phyloP scores from a whole-genome alignment of 208 protist genomes.

The Trypanosoma theileri region DNA sequence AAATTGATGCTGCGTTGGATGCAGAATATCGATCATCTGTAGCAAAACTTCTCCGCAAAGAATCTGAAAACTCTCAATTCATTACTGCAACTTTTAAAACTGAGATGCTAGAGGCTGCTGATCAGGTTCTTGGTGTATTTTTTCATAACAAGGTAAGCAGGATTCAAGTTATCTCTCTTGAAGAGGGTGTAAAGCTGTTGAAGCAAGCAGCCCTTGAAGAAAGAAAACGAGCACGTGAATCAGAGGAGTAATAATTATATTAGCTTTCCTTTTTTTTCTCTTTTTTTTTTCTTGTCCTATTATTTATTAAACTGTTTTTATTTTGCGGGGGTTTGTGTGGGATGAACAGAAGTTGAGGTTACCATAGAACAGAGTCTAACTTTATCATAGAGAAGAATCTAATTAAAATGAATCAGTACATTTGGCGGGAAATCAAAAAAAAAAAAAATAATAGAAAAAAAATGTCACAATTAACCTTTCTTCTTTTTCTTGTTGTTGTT shows the following conservation, averaged over 20 bases:
- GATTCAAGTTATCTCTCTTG: conserved; percentile 84
- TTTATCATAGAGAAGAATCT: conserved; percentile 8
- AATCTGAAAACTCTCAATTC: conserved; percentile 95
- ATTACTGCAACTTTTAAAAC: conserved; percentile 98
- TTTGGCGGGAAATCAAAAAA: conserved; percentile 16
- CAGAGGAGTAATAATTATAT: conserved; percentile 24
- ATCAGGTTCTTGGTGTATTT: conserved; percentile 95
- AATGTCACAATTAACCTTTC: neutral
- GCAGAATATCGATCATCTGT: conserved; percentile 92
- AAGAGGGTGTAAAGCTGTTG: conserved; percentile 50
- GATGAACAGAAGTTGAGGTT: neutral
- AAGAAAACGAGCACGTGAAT: conserved; percentile 54
- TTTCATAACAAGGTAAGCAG: conserved; percentile 95
- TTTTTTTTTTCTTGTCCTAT: neutral
- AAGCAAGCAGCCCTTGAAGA: conserved; percentile 68
- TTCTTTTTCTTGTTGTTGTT: conserved; percentile 14
- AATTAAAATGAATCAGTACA: conserved; percentile 3
- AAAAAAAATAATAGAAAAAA: conserved; percentile 13
- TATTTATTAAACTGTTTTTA: neutral
- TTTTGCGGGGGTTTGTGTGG: too few species aligned
- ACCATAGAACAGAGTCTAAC: conserved; percentile 10
- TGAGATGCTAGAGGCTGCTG: conserved; percentile 94
- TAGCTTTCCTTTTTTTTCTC: neutral
- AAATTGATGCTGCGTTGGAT: conserved; percentile 99
- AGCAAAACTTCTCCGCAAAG: conserved; percentile 92